phyloP scores from a whole-genome alignment of 2,329 filamentous ascomycete species.

The Fusarium haematococcum region DNA sequence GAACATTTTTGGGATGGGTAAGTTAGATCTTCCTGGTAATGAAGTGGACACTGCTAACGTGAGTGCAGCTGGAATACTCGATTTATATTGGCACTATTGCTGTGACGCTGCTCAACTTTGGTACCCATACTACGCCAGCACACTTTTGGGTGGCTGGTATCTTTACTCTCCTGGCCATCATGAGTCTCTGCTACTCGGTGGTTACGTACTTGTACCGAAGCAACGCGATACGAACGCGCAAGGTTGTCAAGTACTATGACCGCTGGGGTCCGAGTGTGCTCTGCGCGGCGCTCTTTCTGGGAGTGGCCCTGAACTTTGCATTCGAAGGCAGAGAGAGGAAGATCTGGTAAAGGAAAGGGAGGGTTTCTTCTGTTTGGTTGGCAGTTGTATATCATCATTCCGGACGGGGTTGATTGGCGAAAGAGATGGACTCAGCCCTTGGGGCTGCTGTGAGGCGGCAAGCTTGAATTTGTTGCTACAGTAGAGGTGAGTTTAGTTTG shows the following conservation, averaged over 20 bases:
- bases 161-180: constrained; percentile 85
- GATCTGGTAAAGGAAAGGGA: constrained; percentile 57
- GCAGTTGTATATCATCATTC: constrained; percentile 11
- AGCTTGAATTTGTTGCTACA: constrained; percentile 11
- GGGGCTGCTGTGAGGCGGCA: not conserved
- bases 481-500: not conserved
- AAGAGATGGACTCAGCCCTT: not conserved
- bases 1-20: constrained; percentile 95
- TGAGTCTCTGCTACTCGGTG: constrained; percentile 85
- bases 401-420: constrained; percentile 17
- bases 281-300: constrained; percentile 77
- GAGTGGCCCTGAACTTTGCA: constrained; percentile 83
- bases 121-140: constrained; percentile 65
- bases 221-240: constrained; percentile 82
- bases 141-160: constrained; percentile 78
- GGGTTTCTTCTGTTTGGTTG: constrained; percentile 4
- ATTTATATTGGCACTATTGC: constrained; percentile 94
- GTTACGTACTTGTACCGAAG: constrained; percentile 90
- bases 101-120: constrained; percentile 85
- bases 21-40: constrained; percentile 47
- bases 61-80: constrained; percentile 84
- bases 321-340: constrained; percentile 75
- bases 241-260: constrained; percentile 93
- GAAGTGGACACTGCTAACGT: constrained; percentile 1
- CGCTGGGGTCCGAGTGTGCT: constrained; percentile 84